Conservation (phyloP, 2,329 filamentous ascomycete species). For the Aspergillus persii region DNA sequence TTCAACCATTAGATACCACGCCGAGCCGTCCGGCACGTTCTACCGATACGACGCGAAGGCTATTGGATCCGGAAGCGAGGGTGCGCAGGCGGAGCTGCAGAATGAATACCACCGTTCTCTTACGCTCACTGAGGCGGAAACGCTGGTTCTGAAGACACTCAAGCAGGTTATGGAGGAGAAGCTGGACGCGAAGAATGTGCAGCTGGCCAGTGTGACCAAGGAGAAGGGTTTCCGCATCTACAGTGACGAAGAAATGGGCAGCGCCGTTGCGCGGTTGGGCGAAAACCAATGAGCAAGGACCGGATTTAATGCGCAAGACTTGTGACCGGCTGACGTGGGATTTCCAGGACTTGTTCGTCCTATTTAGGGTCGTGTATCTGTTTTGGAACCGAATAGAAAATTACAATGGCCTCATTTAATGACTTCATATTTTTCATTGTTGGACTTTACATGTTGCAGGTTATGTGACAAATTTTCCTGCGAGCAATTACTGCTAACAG, state of each 20-base stretch:
- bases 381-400: constrained; percentile 29
- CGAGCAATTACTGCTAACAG: neutral
- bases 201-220: constrained; percentile 95
- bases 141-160: constrained; percentile 90
- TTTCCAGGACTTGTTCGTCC: constrained; percentile 13
- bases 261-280: constrained; percentile 72
- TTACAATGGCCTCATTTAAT: constrained; percentile 25
- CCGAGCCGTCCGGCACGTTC: constrained; percentile 96
- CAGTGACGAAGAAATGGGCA: constrained; percentile 93
- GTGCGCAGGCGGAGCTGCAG: constrained; percentile 94
- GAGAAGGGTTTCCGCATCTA: constrained; percentile 99
- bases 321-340: constrained; percentile 15
- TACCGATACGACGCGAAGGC: constrained; percentile 99
- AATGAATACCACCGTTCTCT: constrained; percentile 99
- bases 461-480: neutral
- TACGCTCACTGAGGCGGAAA: constrained; percentile 88
- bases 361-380: constrained; percentile 14
- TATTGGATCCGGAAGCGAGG: constrained; percentile 95
- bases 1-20: constrained; percentile 68
- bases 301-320: constrained; percentile 11
- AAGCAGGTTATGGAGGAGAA: constrained; percentile 99
- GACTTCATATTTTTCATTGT: constrained; percentile 6
- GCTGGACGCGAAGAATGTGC: constrained; percentile 96
- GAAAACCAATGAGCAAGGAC: constrained; percentile 39
- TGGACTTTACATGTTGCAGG: neutral